Evolutionary conservation across 2,329 filamentous ascomycete species (phyloP), one percentile per base, ranked within the genome.

Genomic region (Aschersonia sp.): DNA sequence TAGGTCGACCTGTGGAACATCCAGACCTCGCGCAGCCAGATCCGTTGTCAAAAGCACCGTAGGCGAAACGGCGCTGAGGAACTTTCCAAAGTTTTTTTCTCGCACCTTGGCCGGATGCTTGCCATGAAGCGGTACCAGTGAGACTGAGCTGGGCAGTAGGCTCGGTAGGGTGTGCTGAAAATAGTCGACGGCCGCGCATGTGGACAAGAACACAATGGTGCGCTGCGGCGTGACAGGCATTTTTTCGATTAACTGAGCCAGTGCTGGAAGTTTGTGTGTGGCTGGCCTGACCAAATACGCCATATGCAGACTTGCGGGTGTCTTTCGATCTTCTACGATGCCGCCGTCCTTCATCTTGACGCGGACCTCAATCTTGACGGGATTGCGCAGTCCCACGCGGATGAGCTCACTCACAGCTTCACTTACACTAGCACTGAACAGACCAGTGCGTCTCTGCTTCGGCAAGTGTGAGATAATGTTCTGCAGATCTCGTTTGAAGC

Each of bases 361-460:
- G 57, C 91, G 92, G 46, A 97, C 92, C 9, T 86, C 84, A 51
- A 98, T 88, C 59, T 94, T 94, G 57, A 96, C 89, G 0, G 92
- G 92, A 64, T 98, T 97, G 40, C 92, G 77, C 54, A 97, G 69
- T 28, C 92, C 92, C 5, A 96, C 88, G 38, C 89, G 78, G 47
- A 98, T 89, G 48, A 98, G 84, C 61, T 96, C 86, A 52, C 89
- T 83, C 1, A 98, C 86, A 2, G 92, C 92, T 60, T 97, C 92
- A 56, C 85, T 92, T n/a, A 98, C 85, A 58, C 85, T 94, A 9
- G 92, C 92, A 59, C 88, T 95, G 66, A 97, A 98, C 0, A 98
- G 70, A 0, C 92, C 92, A 0, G 92, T 98, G 45, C 92, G 77
- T 46, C 92, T 75, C 62, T 98, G 92, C 61, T 98, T 98, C 0